These are phyloP conservation scores for Coelastrella sp. DNA, from an alignment of 139 green algal species.

Conservation along the genomic window DNA sequence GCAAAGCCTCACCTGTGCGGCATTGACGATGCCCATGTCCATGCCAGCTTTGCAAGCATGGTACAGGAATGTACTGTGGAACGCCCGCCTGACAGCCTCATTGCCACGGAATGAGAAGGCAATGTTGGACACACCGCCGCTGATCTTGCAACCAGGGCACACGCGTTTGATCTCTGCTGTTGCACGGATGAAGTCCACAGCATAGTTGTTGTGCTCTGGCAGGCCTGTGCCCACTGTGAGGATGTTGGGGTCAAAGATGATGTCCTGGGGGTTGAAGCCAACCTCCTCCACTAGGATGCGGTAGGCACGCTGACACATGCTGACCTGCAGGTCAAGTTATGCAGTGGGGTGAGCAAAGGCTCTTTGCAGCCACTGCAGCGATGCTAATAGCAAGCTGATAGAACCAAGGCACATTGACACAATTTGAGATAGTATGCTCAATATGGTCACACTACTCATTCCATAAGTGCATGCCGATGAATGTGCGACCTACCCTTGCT, in stretches of 20 bases:
- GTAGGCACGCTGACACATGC: constrained; percentile 96
- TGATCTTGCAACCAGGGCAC: constrained; percentile 97
- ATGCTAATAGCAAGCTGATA: too few species aligned
- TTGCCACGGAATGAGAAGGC: constrained; percentile 99
- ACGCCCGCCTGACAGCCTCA: constrained; percentile 90
- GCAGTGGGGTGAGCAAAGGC: too few species aligned
- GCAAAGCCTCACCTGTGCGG: constrained; percentile 72
- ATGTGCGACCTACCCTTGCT: too few species aligned
- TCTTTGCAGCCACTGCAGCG: too few species aligned
- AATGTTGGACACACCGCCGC: constrained; percentile 98
- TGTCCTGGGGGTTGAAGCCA: constrained; percentile 95
- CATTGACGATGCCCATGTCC: constrained; percentile 99
- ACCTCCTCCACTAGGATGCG: constrained; percentile 96
- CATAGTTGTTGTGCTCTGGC: constrained; percentile 99
- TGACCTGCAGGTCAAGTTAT: constrained; percentile 68
- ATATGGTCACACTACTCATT: too few species aligned
- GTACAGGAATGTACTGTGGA: constrained; percentile 94
- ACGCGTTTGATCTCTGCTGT: constrained; percentile 95
- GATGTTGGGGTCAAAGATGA: constrained; percentile 99
- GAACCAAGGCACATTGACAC: too few species aligned
- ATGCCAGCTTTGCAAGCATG: constrained; percentile 94
- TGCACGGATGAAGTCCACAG: constrained; percentile 97
- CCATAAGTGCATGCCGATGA: too few species aligned
- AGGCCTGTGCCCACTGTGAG: constrained; percentile 97
- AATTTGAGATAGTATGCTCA: too few species aligned